These are phyloP conservation scores for Trichosphaerium sp. DNA, from an alignment of 78 protist species.

Conservation along the genomic window DNA sequence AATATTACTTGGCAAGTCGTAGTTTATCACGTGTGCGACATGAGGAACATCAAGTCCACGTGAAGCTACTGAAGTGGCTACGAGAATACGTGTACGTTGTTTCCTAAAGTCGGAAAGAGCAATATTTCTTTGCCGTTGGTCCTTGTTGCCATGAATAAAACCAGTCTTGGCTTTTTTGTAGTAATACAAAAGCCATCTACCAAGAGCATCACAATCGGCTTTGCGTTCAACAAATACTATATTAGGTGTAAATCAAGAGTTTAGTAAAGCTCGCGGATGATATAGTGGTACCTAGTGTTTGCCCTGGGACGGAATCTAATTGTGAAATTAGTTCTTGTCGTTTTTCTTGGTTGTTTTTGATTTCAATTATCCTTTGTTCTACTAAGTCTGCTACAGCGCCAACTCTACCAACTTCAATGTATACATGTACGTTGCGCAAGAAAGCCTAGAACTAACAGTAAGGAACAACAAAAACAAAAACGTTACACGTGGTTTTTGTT, in stretches of 20 bases:
- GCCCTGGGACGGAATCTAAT: neutral
- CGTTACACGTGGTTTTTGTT: conserved; percentile 9
- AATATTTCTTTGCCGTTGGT: conserved; percentile 89
- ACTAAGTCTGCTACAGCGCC: conserved; percentile 20
- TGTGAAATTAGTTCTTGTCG: conserved; percentile 1
- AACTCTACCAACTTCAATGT: too few species aligned
- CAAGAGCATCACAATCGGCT: conserved; percentile 5
- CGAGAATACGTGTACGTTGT: conserved; percentile 67
- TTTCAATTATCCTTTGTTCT: conserved; percentile 9
- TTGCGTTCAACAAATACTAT: conserved; percentile 11
- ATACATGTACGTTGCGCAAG: too few species aligned
- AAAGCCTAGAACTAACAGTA: too few species aligned
- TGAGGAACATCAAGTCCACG: conserved; percentile 95
- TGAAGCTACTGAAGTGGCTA: conserved; percentile 96
- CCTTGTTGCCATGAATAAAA: conserved; percentile 95
- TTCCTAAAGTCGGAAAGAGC: conserved; percentile 72
- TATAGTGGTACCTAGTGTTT: neutral
- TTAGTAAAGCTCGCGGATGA: neutral
- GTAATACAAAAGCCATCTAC: neutral
- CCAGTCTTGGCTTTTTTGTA: conserved; percentile 11
- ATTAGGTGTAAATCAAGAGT: neutral
- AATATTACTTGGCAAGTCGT: conserved; percentile 85
- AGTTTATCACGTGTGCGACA: conserved; percentile 94
- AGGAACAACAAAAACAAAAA: too few species aligned
- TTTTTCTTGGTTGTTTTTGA: conserved; percentile 7